Base-by-base conservation (phyloP, 345 rosid species). In the Aurinia saxatilis region DNA sequence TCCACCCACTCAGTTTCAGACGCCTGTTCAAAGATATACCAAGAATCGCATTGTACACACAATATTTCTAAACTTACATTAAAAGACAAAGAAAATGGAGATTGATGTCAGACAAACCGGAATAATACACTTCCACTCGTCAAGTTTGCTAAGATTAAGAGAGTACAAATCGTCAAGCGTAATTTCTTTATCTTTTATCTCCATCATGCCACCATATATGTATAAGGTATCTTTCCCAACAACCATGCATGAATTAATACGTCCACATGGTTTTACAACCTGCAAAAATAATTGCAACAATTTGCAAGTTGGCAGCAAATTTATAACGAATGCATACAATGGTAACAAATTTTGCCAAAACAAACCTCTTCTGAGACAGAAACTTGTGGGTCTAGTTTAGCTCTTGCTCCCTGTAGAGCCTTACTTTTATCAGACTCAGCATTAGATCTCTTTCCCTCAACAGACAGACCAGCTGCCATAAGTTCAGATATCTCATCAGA, bases 141-240 rank as follows among this genome's bases (percentile, higher is more conserved):
- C 98, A 54, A 86, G 98, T 78, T 92, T 92, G 82, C 93, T 85
- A 65, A 92, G 93, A 77, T 89, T 92, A 63, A 89, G 98, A 27
- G 89, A 86, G 75, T 83, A 86, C 75, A 92, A 63, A 77, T 92
- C 98, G 59, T 89, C 98, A 71, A 89, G 96, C 13, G 93, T 85
- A 72, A 92, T 72, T 74, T 92, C 98, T 71, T 6, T 83, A 63
- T 92, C 98, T 65, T 82, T 92, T 37, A 83, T 80, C 80, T 92
- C 98, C 95, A 92, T 89, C 98, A 92, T 89, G 52, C 98, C 98
- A 67, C 96, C 98, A 48, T 92, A 92, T 39, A 92, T 69, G 79
- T 87, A 92, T 60, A 89, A 74, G 16, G 83, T 85, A 80, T 92
- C 98, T 75, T 74, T 86, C 66, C 98, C 93, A 61, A 92, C 93